Percentiles rank a stretch among this genome's conserved stretches.
Evolutionary conservation across 345 rosid genomes (phyloP).

Genomic region (Rhodomyrtus tomentosa): DNA sequence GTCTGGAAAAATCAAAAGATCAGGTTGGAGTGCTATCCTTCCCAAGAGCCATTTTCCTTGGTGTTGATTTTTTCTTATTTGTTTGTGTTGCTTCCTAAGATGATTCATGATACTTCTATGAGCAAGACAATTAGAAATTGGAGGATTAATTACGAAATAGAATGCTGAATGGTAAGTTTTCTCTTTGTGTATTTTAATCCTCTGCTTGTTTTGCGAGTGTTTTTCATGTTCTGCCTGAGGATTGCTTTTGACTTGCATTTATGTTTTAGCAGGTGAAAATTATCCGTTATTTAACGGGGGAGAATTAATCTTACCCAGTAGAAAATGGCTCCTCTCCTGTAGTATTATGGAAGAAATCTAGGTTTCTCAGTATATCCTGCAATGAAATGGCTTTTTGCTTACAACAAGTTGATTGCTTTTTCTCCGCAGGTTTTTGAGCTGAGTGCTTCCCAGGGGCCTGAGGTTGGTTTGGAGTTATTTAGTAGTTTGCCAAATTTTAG

Average conservation of each 20-base stretch:
- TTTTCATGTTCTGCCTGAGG: background rate
- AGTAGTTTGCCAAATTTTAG: slow-evolving; percentile 52
- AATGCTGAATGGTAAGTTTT: background rate
- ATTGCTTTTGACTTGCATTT: background rate
- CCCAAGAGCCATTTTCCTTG: background rate
- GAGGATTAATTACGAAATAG: background rate
- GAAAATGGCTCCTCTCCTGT: background rate
- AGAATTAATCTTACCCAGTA: background rate
- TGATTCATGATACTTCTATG: background rate
- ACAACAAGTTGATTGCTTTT: background rate
- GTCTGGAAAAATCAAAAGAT: background rate
- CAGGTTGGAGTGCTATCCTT: background rate
- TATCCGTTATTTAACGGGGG: background rate
- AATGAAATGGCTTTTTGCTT: background rate
- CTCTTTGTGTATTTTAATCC: background rate
- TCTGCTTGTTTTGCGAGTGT: background rate
- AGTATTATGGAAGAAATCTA: background rate
- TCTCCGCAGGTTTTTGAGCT: slow-evolving; percentile 56
- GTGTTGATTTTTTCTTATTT: background rate
- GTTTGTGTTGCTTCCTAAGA: background rate
- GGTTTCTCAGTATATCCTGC: background rate
- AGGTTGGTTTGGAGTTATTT: slow-evolving; percentile 58
- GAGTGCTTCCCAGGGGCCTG: slow-evolving; percentile 67
- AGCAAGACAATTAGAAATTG: background rate
- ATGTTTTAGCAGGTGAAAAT: background rate